Base-by-base conservation (phyloP, 2,329 filamentous ascomycete genomes). In the Fusarium aywerte region DNA sequence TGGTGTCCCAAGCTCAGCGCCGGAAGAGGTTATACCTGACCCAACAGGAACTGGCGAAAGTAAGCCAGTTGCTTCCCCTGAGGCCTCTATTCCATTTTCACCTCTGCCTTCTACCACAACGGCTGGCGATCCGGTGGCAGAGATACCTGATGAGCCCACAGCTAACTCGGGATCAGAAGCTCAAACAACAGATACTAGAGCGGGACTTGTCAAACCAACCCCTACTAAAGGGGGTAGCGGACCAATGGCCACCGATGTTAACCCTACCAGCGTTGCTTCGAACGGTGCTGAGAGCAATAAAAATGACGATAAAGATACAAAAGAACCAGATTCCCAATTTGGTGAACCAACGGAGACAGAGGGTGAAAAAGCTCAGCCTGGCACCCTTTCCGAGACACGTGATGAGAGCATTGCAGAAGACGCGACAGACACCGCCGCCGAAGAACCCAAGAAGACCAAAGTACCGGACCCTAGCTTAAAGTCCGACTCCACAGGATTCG, bases 151-250 rank as follows among this genome's bases (percentile, higher is more conserved):
- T 29, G 52, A 40, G 31, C 21, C 52, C 4, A 33, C 27, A 9
- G 10, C 56, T 58, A 27, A 58, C 52, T 27, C 20, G 16, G 10
- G 13, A 29, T 15, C 33, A 58, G 56, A 58, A 58, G 56, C 39
- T 9, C 15, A 55, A 2, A 32, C 33, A 15, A 20, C 33, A 25
- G 4, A 29, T 8, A 29, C 40, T 4, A 29, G 18, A 33, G 45
- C 32, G 3, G n/a, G 9, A 5, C 4, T 39, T 16, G 18, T 33
- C 12, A 35, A 15, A 3, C 42, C 57, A 3, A 42, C 23, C 10
- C n/a, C 12, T 4, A 59, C 42, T 3, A 29, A 16, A 8, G 44
- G 29, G 7, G 21, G 25, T 2, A 4, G n/a, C 9, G 23, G 16
- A 20, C 13, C 29, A 5, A 36, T 29, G 2, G 31, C 43, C 5